phyloP scores from a whole-genome alignment of 768 basidiomycete species.

The Suillus variegatus region DNA sequence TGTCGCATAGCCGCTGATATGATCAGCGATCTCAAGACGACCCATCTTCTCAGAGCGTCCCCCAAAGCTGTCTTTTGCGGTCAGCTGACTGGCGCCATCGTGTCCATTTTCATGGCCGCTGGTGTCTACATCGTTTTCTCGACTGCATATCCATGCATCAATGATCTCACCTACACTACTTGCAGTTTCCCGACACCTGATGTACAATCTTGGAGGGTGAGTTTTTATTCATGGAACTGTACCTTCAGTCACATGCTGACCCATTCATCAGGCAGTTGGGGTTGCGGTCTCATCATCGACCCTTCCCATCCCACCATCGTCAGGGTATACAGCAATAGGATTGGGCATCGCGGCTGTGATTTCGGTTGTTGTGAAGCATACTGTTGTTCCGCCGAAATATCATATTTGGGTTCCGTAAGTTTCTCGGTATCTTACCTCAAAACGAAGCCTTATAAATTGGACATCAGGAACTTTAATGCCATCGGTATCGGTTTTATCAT shows the following conservation, averaged over 20 bases:
- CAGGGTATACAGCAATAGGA: conserved; percentile 60
- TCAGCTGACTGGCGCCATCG: conserved; percentile 57
- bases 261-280: conserved; percentile 15
- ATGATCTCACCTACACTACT: conserved; percentile 15
- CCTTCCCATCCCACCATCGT: conserved; percentile 48
- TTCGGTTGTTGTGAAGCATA: conserved; percentile 42
- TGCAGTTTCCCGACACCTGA: conserved; percentile 26
- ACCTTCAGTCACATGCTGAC: neutral
- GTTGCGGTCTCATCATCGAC: conserved; percentile 23
- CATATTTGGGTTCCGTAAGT: conserved; percentile 23
- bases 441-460: neutral
- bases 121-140: conserved; percentile 65
- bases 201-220: conserved; percentile 27
- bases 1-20: conserved; percentile 49
- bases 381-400: conserved; percentile 23
- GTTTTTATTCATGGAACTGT: neutral
- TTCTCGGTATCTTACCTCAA: neutral
- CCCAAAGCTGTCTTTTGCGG: conserved; percentile 64
- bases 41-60: conserved; percentile 65
- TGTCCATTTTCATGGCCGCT: conserved; percentile 59
- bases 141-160: conserved; percentile 62
- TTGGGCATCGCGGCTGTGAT: conserved; percentile 48
- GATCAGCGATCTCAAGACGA: conserved; percentile 71
- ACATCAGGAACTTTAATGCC: conserved; percentile 25
- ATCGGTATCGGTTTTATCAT: conserved; percentile 25